Evolutionary conservation across 768 basidiomycete species (phyloP).

Genomic region (Leccinum pellstonianum): DNA sequence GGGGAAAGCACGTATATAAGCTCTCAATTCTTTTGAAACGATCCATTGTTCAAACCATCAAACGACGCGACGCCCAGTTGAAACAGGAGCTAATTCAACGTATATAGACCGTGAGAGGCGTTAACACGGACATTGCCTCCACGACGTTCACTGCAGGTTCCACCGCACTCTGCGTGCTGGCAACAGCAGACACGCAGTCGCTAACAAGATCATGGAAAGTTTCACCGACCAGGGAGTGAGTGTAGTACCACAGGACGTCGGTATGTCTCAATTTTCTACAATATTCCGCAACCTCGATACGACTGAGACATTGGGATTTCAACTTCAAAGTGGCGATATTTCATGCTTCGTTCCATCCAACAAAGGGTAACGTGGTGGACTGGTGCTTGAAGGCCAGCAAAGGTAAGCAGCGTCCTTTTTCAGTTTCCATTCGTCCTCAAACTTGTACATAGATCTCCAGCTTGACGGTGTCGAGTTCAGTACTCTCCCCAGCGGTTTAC

Average conservation of each 20-base stretch:
- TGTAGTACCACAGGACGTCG: slow-evolving; percentile 52
- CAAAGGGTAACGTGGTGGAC: slow-evolving; percentile 74
- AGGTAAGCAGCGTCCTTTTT: slow-evolving; percentile 39
- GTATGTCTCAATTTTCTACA: slow-evolving; percentile 30
- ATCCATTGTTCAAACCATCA: not conserved
- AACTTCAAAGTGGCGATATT: slow-evolving; percentile 67
- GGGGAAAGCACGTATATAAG: not conserved
- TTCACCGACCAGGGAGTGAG: slow-evolving; percentile 29
- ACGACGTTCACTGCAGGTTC: slow-evolving; percentile 18
- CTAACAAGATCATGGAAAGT: slow-evolving; percentile 26
- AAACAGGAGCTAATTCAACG: slow-evolving; percentile 21
- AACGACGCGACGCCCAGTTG: not conserved
- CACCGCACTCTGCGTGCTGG: slow-evolving; percentile 24
- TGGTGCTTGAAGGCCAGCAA: slow-evolving; percentile 74
- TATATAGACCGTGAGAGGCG: slow-evolving; percentile 30
- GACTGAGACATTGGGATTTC: not conserved
- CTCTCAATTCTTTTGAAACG: not conserved
- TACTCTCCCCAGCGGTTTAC: slow-evolving; percentile 77
- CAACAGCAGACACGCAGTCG: slow-evolving; percentile 19
- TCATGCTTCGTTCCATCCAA: slow-evolving; percentile 83
- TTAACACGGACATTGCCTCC: slow-evolving; percentile 21
- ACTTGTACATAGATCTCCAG: slow-evolving; percentile 48
- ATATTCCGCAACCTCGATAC: not conserved
- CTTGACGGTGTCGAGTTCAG: slow-evolving; percentile 78
- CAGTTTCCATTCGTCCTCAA: not conserved